Conservation (phyloP, 1,284 basidiomycete genomes). For the Hortiboletus rubellus region DNA sequence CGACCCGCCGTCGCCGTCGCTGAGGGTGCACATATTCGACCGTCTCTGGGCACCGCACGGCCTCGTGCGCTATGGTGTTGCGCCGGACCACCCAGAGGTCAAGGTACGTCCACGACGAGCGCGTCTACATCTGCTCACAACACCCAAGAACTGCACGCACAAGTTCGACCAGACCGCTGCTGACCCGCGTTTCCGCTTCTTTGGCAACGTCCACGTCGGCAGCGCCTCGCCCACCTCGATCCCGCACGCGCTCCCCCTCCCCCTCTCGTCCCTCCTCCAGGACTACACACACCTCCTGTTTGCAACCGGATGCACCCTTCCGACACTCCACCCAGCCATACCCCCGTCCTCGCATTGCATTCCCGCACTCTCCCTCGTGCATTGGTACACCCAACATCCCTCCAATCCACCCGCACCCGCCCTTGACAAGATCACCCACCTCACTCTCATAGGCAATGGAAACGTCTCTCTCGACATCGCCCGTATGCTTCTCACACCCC, state of each 20-base stretch:
- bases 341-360: conserved; percentile 58
- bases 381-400: conserved; percentile 98
- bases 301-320: conserved; percentile 76
- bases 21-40: conserved; percentile 89
- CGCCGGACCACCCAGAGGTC: conserved; percentile 98
- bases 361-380: conserved; percentile 85
- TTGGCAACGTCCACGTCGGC: conserved; percentile 88
- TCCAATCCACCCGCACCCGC: conserved; percentile 56
- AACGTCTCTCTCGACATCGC: conserved; percentile 97
- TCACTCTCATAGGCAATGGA: conserved; percentile 91
- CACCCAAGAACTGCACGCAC: conserved; percentile 86
- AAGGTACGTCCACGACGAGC: conserved; percentile 60
- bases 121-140: conserved; percentile 12
- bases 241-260: conserved; percentile 52
- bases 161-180: conserved; percentile 83
- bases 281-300: conserved; percentile 84
- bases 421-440: conserved; percentile 63
- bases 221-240: conserved; percentile 39
- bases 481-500: conserved; percentile 79
- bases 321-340: conserved; percentile 55
- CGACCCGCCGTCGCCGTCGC: conserved; percentile 38
- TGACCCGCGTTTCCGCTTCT: conserved; percentile 83
- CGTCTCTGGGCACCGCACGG: conserved; percentile 94
- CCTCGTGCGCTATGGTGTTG: conserved; percentile 94
- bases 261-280: conserved; percentile 56